Evolutionary conservation across 2,329 filamentous ascomycete species (phyloP).

Genomic region (Fusarium beomiforme): DNA sequence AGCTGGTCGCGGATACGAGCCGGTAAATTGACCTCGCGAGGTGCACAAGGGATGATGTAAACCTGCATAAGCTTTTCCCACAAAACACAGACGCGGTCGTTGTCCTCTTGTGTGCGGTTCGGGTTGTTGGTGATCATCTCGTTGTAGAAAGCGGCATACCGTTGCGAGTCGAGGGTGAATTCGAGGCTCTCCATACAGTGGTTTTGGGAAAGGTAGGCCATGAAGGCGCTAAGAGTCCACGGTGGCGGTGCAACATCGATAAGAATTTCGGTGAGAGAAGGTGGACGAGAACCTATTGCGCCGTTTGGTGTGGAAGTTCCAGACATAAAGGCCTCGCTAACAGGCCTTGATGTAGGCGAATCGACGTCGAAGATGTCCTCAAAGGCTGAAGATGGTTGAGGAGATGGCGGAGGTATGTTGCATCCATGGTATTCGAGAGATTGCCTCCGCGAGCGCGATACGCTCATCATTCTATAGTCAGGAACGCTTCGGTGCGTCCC

Average conservation of each 20-base stretch:
- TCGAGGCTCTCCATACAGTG: slow-evolving; percentile 97
- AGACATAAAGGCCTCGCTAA: slow-evolving; percentile 59
- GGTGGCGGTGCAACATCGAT: slow-evolving; percentile 86
- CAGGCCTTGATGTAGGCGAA: slow-evolving; percentile 56
- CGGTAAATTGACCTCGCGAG: slow-evolving; percentile 90
- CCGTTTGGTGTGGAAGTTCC: slow-evolving; percentile 50
- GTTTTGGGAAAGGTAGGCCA: slow-evolving; percentile 95
- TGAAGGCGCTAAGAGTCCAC: slow-evolving; percentile 92
- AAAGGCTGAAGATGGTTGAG: slow-evolving; percentile 56
- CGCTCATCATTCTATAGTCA: slow-evolving; percentile 54
- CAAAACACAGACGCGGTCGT: slow-evolving; percentile 77
- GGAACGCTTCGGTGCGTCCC: slow-evolving; percentile 35
- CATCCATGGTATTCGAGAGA: slow-evolving; percentile 57
- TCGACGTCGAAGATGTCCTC: slow-evolving; percentile 58
- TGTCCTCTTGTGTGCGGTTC: slow-evolving; percentile 53
- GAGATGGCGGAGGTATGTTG: slow-evolving; percentile 55
- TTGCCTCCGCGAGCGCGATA: slow-evolving; percentile 55
- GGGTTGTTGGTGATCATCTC: slow-evolving; percentile 53
- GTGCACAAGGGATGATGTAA: slow-evolving; percentile 87
- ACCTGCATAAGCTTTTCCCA: slow-evolving; percentile 91
- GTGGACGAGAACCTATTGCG: slow-evolving; percentile 54
- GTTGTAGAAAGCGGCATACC: slow-evolving; percentile 73
- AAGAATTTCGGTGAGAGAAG: slow-evolving; percentile 87
- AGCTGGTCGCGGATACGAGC: slow-evolving; percentile 85
- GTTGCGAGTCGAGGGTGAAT: slow-evolving; percentile 92